Base-by-base conservation (phyloP, 2,329 filamentous ascomycete species). In the Parastagonospora avenae region DNA sequence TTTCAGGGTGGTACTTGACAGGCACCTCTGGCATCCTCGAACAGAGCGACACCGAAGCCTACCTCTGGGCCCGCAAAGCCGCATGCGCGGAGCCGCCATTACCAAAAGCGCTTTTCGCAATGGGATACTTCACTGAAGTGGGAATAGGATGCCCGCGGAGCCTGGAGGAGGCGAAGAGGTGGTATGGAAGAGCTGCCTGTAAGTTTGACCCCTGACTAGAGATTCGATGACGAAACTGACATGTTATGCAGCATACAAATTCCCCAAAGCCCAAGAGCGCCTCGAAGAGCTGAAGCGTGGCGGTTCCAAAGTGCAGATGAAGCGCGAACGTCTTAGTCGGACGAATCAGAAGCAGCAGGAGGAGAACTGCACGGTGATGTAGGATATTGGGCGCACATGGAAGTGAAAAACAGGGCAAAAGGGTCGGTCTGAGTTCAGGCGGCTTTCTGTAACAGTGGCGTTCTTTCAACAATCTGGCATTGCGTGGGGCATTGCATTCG, bases 131-230 rank as follows among this genome's bases (percentile, higher is more conserved):
- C 70, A 95, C 91, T 0, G 94, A 99, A 75, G 88, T 94, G 42
- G 94, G 94, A 10, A 97, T 99, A 63, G 94, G 94, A 28, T 87
- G 91, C 58, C 81, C 88, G 12, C 86, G 89, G 8, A 95, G 93
- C 71, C 67, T 97, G 63, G 94, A 99, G 66, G 94, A 97, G 76
- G 94, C 93, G 16, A 97, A 96, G 81, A 85, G 92, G 64, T 99
- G 94, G 94, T 99, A 99, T 77, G 97, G 92, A 84, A 84, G 93
- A 73, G 92, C 94, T 75, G 94, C 94, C 71, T 90, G 93, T 97
- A 81, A 85, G 91, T 86, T 35, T 15, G 4, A 5, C 16, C 19
- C 12, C 2, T 10, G 9, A 2, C 4, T 36, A 6, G 6, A 11
- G 14, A 24, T 15, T 29, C 10, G 24, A 36, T 7, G n/a, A 19